phyloP scores from a whole-genome alignment of 306 rosid species.

The Mimosa bimucronata region DNA sequence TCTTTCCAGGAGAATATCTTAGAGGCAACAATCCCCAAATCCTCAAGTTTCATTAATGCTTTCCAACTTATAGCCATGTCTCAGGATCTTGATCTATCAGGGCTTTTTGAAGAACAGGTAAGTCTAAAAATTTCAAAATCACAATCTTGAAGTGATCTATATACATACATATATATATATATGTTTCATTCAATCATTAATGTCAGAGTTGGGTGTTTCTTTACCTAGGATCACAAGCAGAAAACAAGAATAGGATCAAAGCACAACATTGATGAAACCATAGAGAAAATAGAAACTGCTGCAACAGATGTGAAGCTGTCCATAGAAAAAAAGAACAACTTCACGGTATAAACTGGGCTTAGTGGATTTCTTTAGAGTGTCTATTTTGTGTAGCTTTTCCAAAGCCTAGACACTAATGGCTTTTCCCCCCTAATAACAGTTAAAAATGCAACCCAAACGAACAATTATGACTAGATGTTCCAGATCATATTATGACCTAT shows the following conservation, averaged over 20 bases:
- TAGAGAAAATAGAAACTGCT: slow-evolving; percentile 80
- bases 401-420: slow-evolving; percentile 9
- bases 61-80: slow-evolving; percentile 85
- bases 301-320: slow-evolving; percentile 64
- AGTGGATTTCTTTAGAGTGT: background rate
- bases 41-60: slow-evolving; percentile 84
- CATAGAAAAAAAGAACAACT: slow-evolving; percentile 58
- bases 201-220: slow-evolving; percentile 17
- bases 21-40: slow-evolving; percentile 48
- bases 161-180: no score
- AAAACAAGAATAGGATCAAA: slow-evolving; percentile 63
- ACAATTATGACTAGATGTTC: slow-evolving; percentile 61
- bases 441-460: slow-evolving; percentile 61
- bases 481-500: slow-evolving; percentile 63
- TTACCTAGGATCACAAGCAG: slow-evolving; percentile 55
- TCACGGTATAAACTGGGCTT: slow-evolving; percentile 44
- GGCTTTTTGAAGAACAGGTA: slow-evolving; percentile 82
- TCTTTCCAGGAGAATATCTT: slow-evolving; percentile 51
- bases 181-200: slow-evolving; percentile 3
- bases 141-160: slow-evolving; percentile 2
- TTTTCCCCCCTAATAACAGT: slow-evolving; percentile 46
- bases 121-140: slow-evolving; percentile 31
- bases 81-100: slow-evolving; percentile 80
- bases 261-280: slow-evolving; percentile 64
- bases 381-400: background rate